These are phyloP conservation scores for Posidonia oceanica DNA, from an alignment of 116 monocot species.

Conservation along the genomic window DNA sequence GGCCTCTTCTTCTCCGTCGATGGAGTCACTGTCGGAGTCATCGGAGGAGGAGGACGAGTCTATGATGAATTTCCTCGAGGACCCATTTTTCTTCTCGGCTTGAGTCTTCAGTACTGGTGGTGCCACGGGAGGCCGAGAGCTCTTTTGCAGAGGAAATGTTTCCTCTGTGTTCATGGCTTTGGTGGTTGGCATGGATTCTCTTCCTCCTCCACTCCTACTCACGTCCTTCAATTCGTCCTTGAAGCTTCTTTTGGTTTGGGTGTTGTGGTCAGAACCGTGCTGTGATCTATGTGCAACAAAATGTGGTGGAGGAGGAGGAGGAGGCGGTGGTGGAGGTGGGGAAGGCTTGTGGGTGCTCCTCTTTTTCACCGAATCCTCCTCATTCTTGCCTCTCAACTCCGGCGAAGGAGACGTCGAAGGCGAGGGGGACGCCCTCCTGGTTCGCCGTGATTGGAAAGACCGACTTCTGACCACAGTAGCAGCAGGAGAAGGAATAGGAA, in stretches of 20 bases:
- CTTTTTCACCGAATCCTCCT: neutral
- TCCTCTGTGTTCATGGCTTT: neutral
- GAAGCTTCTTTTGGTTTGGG: neutral
- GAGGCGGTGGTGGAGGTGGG: slow-evolving; percentile 24
- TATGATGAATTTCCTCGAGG: slow-evolving; percentile 11
- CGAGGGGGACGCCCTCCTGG: slow-evolving; percentile 8
- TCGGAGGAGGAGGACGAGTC: slow-evolving; percentile 1
- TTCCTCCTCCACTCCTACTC: neutral
- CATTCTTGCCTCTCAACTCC: neutral
- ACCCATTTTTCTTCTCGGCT: neutral
- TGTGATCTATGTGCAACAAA: neutral
- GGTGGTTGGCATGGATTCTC: slow-evolving; percentile 1
- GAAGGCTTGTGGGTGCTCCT: slow-evolving; percentile 11
- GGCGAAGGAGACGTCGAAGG: neutral
- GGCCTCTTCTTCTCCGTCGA: slow-evolving; percentile 1
- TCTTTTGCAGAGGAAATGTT: neutral
- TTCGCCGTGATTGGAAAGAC: slow-evolving; percentile 4
- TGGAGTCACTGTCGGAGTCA: neutral
- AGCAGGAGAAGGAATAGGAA: neutral
- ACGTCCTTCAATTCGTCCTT: too few relatives aligned
- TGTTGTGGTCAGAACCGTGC: neutral
- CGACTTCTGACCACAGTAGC: neutral
- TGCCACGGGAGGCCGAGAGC: neutral
- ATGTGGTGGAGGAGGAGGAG: slow-evolving; percentile 20
- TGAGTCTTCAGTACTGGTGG: neutral